These are phyloP conservation scores for Colletotrichum musicola DNA, from an alignment of 2,329 filamentous ascomycete genomes.

Conservation along the genomic window DNA sequence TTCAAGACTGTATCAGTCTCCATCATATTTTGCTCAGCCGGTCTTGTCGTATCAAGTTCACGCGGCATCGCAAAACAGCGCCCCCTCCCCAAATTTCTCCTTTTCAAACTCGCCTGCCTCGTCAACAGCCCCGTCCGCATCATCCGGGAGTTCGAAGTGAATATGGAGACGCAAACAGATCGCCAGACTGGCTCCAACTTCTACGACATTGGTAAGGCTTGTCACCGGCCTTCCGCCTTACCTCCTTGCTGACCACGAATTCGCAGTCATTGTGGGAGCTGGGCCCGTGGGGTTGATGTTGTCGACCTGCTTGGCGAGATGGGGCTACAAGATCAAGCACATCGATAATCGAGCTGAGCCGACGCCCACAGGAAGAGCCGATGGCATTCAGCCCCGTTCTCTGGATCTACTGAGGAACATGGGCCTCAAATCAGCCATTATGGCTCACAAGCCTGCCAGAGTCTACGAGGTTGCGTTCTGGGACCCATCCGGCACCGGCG, in stretches of 20 bases:
- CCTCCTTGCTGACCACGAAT: conserved; percentile 31
- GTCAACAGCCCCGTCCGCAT: neutral
- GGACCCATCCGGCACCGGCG: conserved; percentile 69
- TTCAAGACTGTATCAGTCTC: neutral
- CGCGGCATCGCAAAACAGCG: neutral
- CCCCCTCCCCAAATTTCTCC: neutral
- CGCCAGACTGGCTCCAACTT: conserved; percentile 39
- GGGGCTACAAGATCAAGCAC: conserved; percentile 96
- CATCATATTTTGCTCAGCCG: neutral
- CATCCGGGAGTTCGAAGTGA: neutral
- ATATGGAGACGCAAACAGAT: conserved; percentile 34
- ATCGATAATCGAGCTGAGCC: conserved; percentile 91
- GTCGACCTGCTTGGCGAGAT: conserved; percentile 88
- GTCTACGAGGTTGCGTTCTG: conserved; percentile 85
- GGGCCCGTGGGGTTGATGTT: conserved; percentile 90
- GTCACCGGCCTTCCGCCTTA: neutral
- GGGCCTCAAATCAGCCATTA: conserved; percentile 88
- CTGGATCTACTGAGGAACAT: conserved; percentile 90
- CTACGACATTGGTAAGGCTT: conserved; percentile 59
- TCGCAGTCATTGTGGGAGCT: conserved; percentile 85
- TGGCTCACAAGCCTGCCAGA: conserved; percentile 87
- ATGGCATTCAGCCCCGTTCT: conserved; percentile 92
- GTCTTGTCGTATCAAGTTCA: neutral
- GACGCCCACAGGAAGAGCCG: conserved; percentile 86
- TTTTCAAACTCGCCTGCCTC: neutral